Percentiles rank a stretch among this genome's conserved stretches.
Conservation (phyloP, 768 basidiomycete species). For the Suillus bovinus region DNA sequence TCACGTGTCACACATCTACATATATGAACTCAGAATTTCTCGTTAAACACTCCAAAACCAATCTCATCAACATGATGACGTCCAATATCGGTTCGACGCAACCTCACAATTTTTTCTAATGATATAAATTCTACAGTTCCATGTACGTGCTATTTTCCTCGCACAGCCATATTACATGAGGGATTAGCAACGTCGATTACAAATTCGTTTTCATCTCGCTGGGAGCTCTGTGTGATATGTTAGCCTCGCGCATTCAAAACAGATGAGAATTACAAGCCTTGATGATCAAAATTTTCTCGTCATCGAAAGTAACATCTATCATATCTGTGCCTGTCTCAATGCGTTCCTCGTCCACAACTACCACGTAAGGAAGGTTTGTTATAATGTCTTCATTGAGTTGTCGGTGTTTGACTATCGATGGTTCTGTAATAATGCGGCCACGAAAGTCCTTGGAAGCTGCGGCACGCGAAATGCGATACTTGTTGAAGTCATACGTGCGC, state of each 20-base stretch:
- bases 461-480: conserved; percentile 1
- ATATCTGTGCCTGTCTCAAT: background rate
- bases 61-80: background rate
- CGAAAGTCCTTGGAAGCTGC: conserved; percentile 1
- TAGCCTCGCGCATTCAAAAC: background rate
- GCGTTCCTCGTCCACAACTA: background rate
- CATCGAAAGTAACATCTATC: conserved; percentile 5
- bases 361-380: conserved; percentile 2
- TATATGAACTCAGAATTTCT: too few relatives aligned
- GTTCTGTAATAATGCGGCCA: background rate
- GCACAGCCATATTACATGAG: background rate
- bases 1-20: too few relatives aligned
- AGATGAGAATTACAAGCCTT: background rate
- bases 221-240: background rate
- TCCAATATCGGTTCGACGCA: too few relatives aligned
- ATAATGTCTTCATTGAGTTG: background rate
- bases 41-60: too few relatives aligned
- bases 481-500: background rate
- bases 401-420: background rate
- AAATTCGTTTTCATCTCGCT: conserved; percentile 1
- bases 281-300: background rate
- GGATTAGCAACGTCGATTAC: background rate
- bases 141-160: background rate
- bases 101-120: background rate
- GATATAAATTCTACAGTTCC: background rate